Percentiles rank a stretch among this genome's conserved stretches.
These are phyloP conservation scores for Fusarium sp. DNA, from an alignment of 2,329 filamentous ascomycete genomes.

Conservation along the genomic window DNA sequence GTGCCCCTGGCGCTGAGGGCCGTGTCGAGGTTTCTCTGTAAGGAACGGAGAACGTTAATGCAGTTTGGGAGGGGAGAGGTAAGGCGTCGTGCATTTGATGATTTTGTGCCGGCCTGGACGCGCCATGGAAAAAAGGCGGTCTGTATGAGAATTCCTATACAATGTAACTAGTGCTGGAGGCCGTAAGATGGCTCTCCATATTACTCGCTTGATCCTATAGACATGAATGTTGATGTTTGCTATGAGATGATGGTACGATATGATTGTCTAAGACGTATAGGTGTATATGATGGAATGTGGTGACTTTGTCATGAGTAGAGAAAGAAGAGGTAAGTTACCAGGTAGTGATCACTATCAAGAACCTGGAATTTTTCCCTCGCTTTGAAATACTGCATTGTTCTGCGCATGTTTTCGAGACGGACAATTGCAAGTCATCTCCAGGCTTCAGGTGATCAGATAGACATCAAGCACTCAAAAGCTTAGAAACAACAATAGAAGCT, in stretches of 20 bases:
- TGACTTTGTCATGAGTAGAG: no score
- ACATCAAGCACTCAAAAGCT: neutral
- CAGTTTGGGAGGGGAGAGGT: conserved; percentile 42
- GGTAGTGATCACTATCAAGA: no score
- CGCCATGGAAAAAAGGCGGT: conserved; percentile 45
- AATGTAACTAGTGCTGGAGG: conserved; percentile 52
- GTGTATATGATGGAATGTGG: no score
- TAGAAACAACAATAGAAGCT: neutral
- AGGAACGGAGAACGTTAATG: conserved; percentile 45
- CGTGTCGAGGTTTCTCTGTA: conserved; percentile 90
- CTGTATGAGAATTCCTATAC: conserved; percentile 54
- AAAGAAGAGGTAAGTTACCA: no score
- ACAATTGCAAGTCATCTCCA: no score
- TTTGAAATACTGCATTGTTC: no score
- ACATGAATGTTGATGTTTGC: conserved; percentile 45
- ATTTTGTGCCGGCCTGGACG: conserved; percentile 47
- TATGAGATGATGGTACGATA: conserved; percentile 15
- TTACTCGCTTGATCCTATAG: conserved; percentile 51
- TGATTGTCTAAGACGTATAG: no score
- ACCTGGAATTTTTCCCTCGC: no score
- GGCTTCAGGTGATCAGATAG: neutral
- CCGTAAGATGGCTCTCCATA: conserved; percentile 48
- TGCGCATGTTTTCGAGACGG: no score
- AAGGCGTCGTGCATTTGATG: conserved; percentile 51
- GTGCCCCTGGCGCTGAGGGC: conserved; percentile 79